phyloP scores from a whole-genome alignment of 2,329 filamentous ascomycete genomes.

The Stenocarpella maydis region DNA sequence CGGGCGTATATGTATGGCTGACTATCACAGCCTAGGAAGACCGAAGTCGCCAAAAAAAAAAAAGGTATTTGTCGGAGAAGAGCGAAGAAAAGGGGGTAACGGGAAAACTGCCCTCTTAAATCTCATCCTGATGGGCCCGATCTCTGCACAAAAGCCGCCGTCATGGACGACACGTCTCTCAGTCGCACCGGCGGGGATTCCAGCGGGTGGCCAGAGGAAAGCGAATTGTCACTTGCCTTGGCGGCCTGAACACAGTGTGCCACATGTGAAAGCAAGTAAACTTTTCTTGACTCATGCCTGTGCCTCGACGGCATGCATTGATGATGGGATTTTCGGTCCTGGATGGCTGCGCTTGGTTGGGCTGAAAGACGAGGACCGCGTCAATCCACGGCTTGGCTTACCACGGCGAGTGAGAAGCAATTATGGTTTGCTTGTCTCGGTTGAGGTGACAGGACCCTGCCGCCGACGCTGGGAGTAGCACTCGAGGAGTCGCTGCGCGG shows the following conservation, averaged over 20 bases:
- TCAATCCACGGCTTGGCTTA: constrained; percentile 6
- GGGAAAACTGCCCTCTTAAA: neutral
- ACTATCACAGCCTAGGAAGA: neutral
- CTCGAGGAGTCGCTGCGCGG: neutral
- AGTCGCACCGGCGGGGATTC: constrained; percentile 33
- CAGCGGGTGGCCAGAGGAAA: neutral
- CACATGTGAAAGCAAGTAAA: constrained; percentile 25
- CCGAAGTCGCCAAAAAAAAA: no score
- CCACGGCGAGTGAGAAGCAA: neutral
- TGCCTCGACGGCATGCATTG: neutral
- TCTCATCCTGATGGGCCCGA: constrained; percentile 17
- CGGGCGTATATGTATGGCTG: neutral
- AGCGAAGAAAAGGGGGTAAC: neutral
- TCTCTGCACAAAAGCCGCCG: constrained; percentile 4
- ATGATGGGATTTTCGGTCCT: neutral
- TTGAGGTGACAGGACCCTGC: constrained; percentile 2
- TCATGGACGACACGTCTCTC: constrained; percentile 37
- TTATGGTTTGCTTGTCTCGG: constrained; percentile 13
- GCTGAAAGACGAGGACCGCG: constrained; percentile 1
- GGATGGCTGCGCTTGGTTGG: constrained; percentile 3
- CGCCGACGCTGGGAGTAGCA: neutral
- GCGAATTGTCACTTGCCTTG: constrained; percentile 12
- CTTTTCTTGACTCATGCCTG: constrained; percentile 26
- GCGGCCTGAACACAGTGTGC: constrained; percentile 5
- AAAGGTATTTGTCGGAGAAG: neutral